Evolutionary conservation across 2,329 filamentous ascomycete genomes (phyloP), one percentile per base, ranked within the genome.

Genomic region (Cladophialophora bantiana): DNA sequence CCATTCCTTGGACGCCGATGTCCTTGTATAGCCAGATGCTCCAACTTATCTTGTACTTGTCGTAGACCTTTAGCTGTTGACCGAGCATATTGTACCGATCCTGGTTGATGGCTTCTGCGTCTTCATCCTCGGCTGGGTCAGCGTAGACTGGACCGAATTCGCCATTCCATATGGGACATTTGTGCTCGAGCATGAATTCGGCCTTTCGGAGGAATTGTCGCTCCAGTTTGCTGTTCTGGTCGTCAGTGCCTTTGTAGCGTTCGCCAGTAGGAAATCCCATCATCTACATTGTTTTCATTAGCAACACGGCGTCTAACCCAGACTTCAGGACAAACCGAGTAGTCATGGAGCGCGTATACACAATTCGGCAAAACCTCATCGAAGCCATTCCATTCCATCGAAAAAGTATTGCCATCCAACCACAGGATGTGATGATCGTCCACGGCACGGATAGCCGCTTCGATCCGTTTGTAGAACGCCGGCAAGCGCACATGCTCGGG

Each of bases 21-120:
- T 87, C 84, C 73, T 87, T 87, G 75, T 86, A 87, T 0, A 85
- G 75, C 84, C 85, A 87, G 72, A 89, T 89, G 18, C 77, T 83
- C 87, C 86, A 89, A 62, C 80, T 78, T 42, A 84, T 83, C 58
- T 80, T 74, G 64, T 83, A 74, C 74, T 83, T 81, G 58, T 83
- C 80, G 73, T 87, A 87, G 55, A 86, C 82, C 9, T 76, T 74
- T 34, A 87, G 74, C 71, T 84, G 83, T 13, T 80, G 78, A 10
- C 79, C 78, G 4, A 84, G 77, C 35, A 85, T 76, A 31, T 79
- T 77, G 71, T 82, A 83, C 4, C 83, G 75, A 62, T 84, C 78
- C 76, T n/a, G 77, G 74, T 32, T 81, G 75, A 4, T 69, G 34
- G 26, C 52, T 38, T 62, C 59, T 56, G 66, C 66, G 31, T 67